Evolutionary conservation across 2,329 filamentous ascomycete genomes (phyloP), one percentile per base, ranked within the genome.

Genomic region (Diaporthe citriasiana): DNA sequence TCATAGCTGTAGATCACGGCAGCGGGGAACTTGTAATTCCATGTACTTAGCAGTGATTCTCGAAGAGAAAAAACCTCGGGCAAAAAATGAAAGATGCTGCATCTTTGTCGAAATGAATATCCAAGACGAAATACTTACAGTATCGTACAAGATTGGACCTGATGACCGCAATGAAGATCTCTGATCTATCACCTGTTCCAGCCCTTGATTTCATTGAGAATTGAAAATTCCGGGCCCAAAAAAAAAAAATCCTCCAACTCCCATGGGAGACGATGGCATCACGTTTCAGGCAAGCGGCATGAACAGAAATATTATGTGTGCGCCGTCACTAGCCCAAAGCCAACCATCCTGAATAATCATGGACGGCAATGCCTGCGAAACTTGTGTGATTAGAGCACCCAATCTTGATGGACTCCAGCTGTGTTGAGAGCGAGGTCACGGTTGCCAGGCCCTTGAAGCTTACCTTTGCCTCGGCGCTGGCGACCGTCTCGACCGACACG

Each of bases 391-490:
- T 60, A 33, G 40, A 57, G 45, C 69, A 71, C 25, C 53, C 55
- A 19, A 40, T 30, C 42, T 38, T 71, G 69, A 71, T 71, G 9
- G 55, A 60, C 42, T 71, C 42, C n/a, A 71, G 45, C 10, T n/a
- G 42, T 19, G 56, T 47, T n/a, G 69, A 71, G 25, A 71, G 69
- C 55, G 55, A 60, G 22, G 25, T 60, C 27, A 71, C 69, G 33
- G 69, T 71, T 7, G 27, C 69, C 55, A 71, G 69, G 30, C 69
- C 69, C 45, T 71, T 71, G 69, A 71, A 60, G 69, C 69, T 71
- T 55, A 71, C 69, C 17, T 25, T 30, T 22, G 69, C 30, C 55
- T 71, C 69, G 19, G 55, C 17, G 30, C 42, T 60, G 42, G 69
- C 69, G 22, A 57, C 55, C 6, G 69, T 71, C 45, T 71, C 69